phyloP scores from a whole-genome alignment of 2,329 filamentous ascomycete genomes.

The Lizonia empirigonia region DNA sequence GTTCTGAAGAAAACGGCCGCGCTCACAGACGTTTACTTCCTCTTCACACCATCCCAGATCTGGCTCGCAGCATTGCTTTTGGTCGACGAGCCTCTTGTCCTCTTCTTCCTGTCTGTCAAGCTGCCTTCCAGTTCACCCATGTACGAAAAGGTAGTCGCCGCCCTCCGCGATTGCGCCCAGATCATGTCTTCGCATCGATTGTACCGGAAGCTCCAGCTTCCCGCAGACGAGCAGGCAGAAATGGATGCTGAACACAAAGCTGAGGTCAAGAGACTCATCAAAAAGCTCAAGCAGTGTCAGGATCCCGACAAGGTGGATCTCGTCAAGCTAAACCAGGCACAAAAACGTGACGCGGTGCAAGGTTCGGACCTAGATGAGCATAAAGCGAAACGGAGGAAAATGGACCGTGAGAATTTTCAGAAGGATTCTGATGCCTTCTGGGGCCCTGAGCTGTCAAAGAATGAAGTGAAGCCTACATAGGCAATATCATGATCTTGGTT shows the following conservation, averaged over 20 bases:
- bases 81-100: slow-evolving; percentile 68
- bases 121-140: slow-evolving; percentile 40
- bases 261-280: slow-evolving; percentile 57
- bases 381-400: slow-evolving; percentile 53
- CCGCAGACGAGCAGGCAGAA: slow-evolving; percentile 37
- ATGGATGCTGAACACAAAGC: slow-evolving; percentile 57
- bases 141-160: slow-evolving; percentile 45
- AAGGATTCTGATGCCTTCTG: slow-evolving; percentile 56
- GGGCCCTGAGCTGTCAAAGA: slow-evolving; percentile 39
- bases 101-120: slow-evolving; percentile 55
- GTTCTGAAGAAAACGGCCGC: slow-evolving; percentile 69
- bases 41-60: slow-evolving; percentile 93
- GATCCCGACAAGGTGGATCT: slow-evolving; percentile 77
- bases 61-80: slow-evolving; percentile 81
- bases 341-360: slow-evolving; percentile 54
- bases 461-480: slow-evolving; percentile 5
- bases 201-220: slow-evolving; percentile 21
- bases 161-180: slow-evolving; percentile 48
- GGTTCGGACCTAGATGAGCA: slow-evolving; percentile 48
- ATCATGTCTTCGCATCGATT: slow-evolving; percentile 45
- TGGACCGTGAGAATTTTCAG: slow-evolving; percentile 51
- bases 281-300: slow-evolving; percentile 73
- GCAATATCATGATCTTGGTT: neutral
- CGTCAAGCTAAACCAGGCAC: slow-evolving; percentile 69
- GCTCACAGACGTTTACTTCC: slow-evolving; percentile 94